Percentiles rank a stretch among this genome's conserved stretches.
Evolutionary conservation across 129 eudicot genomes (phyloP).

Genomic region (Flaveria brownii): DNA sequence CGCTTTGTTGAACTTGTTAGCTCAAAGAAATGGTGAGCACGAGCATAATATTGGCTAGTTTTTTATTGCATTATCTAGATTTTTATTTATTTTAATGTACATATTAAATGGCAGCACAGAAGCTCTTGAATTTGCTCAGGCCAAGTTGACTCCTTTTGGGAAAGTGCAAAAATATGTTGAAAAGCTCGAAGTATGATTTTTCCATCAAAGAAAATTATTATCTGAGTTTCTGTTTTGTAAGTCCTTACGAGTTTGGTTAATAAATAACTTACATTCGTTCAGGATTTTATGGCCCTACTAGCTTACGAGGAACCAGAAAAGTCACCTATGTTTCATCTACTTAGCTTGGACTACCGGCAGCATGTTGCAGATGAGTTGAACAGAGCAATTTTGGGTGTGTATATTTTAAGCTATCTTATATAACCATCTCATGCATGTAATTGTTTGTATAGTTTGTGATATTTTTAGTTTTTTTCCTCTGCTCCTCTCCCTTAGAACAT

Average conservation of each 20-base stretch:
- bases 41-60: not conserved
- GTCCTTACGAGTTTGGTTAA: not conserved
- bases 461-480: not conserved
- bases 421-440: not conserved
- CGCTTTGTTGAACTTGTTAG: slow-evolving; percentile 78
- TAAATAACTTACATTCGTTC: slow-evolving; percentile 13
- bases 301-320: slow-evolving; percentile 94
- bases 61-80: not conserved
- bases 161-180: slow-evolving; percentile 58
- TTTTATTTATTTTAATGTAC: slow-evolving; percentile 21
- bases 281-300: slow-evolving; percentile 86
- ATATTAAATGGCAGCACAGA: slow-evolving; percentile 70
- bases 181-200: slow-evolving; percentile 71
- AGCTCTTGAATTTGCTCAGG: slow-evolving; percentile 84
- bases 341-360: slow-evolving; percentile 70
- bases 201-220: not conserved
- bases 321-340: slow-evolving; percentile 87
- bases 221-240: not conserved
- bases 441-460: not conserved
- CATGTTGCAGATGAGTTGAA: slow-evolving; percentile 77
- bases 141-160: slow-evolving; percentile 71
- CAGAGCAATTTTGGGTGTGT: slow-evolving; percentile 77
- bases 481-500: not conserved
- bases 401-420: not conserved
- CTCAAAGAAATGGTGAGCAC: slow-evolving; percentile 69